Percentiles rank a stretch among this genome's conserved stretches.
Evolutionary conservation across 1,284 basidiomycete genomes (phyloP).

Genomic region (Ceratobasidium sp.): DNA sequence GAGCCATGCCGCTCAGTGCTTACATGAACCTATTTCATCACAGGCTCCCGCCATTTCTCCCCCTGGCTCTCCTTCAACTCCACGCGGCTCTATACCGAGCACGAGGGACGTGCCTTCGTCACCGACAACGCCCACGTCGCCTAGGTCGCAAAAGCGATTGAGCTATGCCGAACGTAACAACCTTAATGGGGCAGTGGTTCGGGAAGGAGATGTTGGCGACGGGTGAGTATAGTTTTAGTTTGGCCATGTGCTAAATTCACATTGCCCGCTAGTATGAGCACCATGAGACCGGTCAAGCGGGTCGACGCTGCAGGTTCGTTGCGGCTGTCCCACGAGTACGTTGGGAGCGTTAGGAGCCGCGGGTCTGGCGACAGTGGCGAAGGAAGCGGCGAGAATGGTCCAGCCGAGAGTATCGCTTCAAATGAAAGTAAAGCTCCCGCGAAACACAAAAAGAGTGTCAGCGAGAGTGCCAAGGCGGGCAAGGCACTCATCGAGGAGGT

Average conservation of each 20-base stretch:
- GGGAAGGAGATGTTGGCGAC: conserved; percentile 83
- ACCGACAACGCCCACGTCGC: conserved; percentile 56
- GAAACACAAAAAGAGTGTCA: conserved; percentile 64
- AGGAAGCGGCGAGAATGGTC: conserved; percentile 41
- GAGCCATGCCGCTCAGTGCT: conserved; percentile 23
- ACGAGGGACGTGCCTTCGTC: conserved; percentile 1
- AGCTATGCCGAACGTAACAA: conserved; percentile 81
- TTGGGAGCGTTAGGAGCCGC: conserved; percentile 74
- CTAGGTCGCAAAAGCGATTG: conserved; percentile 64
- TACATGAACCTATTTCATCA: conserved; percentile 49
- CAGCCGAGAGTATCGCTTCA: conserved; percentile 36
- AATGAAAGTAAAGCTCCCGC: conserved; percentile 37
- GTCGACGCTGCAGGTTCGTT: conserved; percentile 84
- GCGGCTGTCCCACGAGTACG: conserved; percentile 83
- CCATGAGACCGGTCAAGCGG: conserved; percentile 92
- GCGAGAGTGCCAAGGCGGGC: conserved; percentile 76
- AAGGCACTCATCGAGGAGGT: conserved; percentile 82
- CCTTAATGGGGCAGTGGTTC: conserved; percentile 78
- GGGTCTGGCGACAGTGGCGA: conserved; percentile 35
- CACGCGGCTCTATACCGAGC: conserved; percentile 10
- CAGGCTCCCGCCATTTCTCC: conserved; percentile 47
- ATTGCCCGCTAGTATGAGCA: conserved; percentile 68
- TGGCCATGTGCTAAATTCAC: background rate
- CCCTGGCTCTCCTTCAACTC: conserved; percentile 31
- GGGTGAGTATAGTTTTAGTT: conserved; percentile 60